Evolutionary conservation across 2,329 filamentous ascomycete species (phyloP), one percentile per base, ranked within the genome.

Genomic region (Aspergillus udagawae): DNA sequence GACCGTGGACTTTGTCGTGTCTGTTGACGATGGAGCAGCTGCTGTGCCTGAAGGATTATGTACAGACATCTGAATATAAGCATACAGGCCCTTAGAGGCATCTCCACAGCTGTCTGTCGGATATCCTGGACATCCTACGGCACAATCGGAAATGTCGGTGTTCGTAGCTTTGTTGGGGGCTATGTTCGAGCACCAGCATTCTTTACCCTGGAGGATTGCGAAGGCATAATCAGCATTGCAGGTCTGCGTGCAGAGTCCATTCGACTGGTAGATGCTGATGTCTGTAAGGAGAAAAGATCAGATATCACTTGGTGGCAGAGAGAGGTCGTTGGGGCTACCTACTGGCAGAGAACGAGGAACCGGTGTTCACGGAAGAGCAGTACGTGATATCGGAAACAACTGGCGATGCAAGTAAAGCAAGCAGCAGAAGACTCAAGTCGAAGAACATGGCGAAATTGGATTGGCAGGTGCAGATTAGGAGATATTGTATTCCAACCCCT

Each of bases 151-250:
- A 3, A 51, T 47, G 23, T 62, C 55, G 14, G 67, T 65, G 49
- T 66, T 70, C 7, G 70, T 70, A 6, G 69, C 73, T 41, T 70
- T 59, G 7, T 71, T 69, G 2, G 79, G 79, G 12, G 68, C 69
- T 52, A 78, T 75, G 57, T 81, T 75, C 8, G 79, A 77, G 64
- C 79, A 81, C 79, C 79, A 81, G 65, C 79, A 81, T 20, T 69
- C 66, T 53, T 76, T 72, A n/a, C 69, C 75, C 61, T 78, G 77
- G 9, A 80, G 55, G 41, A 81, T 70, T 14, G 73, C 79, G 56
- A 79, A 77, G 3, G 77, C 78, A 62, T 78, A 81, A 32, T 71
- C 65, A 23, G 62, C 63, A 42, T 65, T 63, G 63, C 79, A 81
- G 35, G 70, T 71, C 0, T 59, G 52, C 45, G 67, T 51, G 60